Percentiles rank a stretch among this genome's conserved stretches.
Conservation (phyloP, 1,284 basidiomycete species). For the Ustilago xerochloae region DNA sequence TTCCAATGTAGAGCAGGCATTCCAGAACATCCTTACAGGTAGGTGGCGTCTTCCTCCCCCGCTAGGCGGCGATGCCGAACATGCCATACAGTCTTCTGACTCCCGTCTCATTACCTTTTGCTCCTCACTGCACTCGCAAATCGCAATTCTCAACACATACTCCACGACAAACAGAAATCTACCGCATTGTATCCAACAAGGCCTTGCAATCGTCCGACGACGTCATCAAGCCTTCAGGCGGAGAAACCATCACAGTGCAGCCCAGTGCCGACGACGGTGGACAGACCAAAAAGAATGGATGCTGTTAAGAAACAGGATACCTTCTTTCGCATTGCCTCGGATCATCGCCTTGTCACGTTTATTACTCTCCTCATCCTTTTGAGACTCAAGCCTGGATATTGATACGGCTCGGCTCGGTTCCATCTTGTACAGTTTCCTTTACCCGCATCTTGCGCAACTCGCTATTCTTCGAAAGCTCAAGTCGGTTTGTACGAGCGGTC, state of each 20-base stretch:
- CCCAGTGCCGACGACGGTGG: conserved; percentile 67
- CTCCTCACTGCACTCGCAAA: background rate
- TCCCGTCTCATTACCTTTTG: background rate
- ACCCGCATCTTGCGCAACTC: conserved; percentile 7
- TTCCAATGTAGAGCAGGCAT: conserved; percentile 90
- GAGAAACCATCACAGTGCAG: conserved; percentile 68
- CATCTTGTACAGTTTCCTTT: conserved; percentile 17
- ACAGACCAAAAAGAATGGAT: conserved; percentile 66
- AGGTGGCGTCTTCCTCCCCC: conserved; percentile 58
- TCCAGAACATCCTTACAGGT: conserved; percentile 97
- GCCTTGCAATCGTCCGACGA: conserved; percentile 67
- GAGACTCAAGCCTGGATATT: background rate
- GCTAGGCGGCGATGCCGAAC: no score
- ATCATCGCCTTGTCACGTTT: conserved; percentile 10
- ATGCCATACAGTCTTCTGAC: background rate
- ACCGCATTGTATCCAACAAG: conserved; percentile 69
- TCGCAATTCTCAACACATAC: background rate
- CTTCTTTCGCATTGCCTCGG: background rate
- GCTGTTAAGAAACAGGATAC: conserved; percentile 57
- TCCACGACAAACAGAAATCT: conserved; percentile 56
- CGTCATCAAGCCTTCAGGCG: conserved; percentile 67
- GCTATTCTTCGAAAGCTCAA: no score
- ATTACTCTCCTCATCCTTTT: background rate
- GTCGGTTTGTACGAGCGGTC: no score
- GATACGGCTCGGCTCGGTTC: conserved; percentile 1